Evolutionary conservation across 2,329 filamentous ascomycete genomes (phyloP).

Genomic region (Pseudogymnoascus sp.): DNA sequence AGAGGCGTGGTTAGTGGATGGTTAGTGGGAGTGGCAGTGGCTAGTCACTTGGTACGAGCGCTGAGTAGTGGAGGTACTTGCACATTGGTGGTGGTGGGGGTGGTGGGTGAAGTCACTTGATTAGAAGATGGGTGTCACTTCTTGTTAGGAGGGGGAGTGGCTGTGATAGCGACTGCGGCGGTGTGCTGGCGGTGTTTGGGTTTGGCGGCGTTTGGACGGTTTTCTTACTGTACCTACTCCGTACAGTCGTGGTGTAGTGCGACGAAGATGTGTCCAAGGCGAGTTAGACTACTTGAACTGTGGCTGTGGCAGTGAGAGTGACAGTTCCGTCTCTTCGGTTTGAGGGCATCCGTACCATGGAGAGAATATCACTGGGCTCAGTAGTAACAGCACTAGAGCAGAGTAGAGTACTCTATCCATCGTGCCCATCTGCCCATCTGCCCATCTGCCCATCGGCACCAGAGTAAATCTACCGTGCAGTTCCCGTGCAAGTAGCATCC

Average conservation of each 20-base stretch:
- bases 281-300: not conserved
- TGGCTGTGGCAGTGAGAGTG: not conserved
- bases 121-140: not conserved
- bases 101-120: not conserved
- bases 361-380: too few relatives aligned
- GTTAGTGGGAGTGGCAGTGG: not conserved
- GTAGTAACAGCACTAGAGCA: too few relatives aligned
- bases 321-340: too few relatives aligned
- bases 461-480: too few relatives aligned
- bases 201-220: not conserved
- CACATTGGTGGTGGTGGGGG: not conserved
- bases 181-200: not conserved
- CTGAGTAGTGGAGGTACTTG: not conserved
- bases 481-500: not conserved
- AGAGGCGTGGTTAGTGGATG: too few relatives aligned
- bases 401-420: too few relatives aligned
- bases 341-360: too few relatives aligned
- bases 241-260: too few relatives aligned
- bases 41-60: not conserved
- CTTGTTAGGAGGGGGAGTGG: not conserved
- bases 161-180: not conserved
- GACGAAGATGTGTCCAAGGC: not conserved
- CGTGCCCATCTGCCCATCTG: too few relatives aligned
- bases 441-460: too few relatives aligned
- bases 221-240: too few relatives aligned